Evolutionary conservation across 2,329 filamentous ascomycete genomes (phyloP), one percentile per base, ranked within the genome.

Genomic region (Aureobasidium subglaciale): DNA sequence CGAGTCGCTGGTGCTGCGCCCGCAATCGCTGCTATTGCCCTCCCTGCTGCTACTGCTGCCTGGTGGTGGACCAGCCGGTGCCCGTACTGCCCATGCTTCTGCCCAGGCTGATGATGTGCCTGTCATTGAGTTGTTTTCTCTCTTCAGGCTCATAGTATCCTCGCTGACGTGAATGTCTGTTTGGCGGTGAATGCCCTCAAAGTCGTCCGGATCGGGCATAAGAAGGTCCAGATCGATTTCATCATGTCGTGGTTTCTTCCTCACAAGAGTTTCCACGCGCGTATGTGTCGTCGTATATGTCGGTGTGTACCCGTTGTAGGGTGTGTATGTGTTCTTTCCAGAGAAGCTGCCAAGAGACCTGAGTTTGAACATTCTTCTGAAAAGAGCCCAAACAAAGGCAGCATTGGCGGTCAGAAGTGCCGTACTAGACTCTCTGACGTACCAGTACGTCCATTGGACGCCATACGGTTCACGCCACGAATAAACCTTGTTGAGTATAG

Each of bases 371-470:
- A 57, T 16, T 8, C 59, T 29, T 18, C 59, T 37, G 5, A 58
- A 24, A 1, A 60, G 16, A 10, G 78, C 77, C 76, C 80, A 84
- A 59, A 76, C 78, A 46, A 83, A 78, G 0, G 82, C 81, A 5
- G 85, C 71, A 58, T 85, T 85, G 25, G 80, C 76, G 15, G 84
- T 81, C 46, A 83, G 74, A 37, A 85, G 73, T 5, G 81, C 79
- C 0, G 82, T 82, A 41, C 77, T 79, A 11, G 77, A 75, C 63
- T 85, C 82, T 25, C 80, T 75, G 8, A 81, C 75, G 60, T 83
- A 82, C 81, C 81, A 85, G 60, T 77, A 77, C 0, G 81, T 75
- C 72, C 82, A 85, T 34, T 77, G 67, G 13, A 71, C 70, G 2
- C 78, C 78, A 63, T 81, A 83, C 0, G 78, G 78, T 18, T 80